Base-by-base conservation (phyloP, 176 grass and related monocot genomes). In the Paspalum notatum region DNA sequence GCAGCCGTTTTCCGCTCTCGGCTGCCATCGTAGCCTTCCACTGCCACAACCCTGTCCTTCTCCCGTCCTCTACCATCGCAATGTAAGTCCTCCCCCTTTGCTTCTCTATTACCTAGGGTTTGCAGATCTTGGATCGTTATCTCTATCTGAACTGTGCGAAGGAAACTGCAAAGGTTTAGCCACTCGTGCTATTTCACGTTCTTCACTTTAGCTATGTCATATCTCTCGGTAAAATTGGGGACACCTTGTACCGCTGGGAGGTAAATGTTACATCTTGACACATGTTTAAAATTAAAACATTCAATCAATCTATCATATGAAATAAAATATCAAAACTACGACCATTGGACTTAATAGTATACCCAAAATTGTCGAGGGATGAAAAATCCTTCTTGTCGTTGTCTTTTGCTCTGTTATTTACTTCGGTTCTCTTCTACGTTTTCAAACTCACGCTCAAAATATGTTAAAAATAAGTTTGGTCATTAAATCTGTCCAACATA, bases 201-300 rank as follows among this genome's bases (percentile, higher is more conserved):
- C n/a, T n/a, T n/a, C n/a, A n/a, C n/a, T n/a, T n/a, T n/a, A n/a
- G n/a, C n/a, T n/a, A n/a, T n/a, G n/a, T n/a, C n/a, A n/a, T n/a
- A n/a, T n/a, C n/a, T n/a, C n/a, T n/a, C n/a, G n/a, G n/a, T n/a
- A n/a, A n/a, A n/a, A n/a, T 97, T 80, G 94, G 89, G 61, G 94
- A 97, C 44, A 94, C 94, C 24, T 87, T 97, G 83, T 97, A 86
- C 77, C 91, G 94, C 20, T 97, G 94, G 94, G 94, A 97, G 94
- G 94, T 97, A 97, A 47, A 7, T 54, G 43, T 0, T 62, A n/a
- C n/a, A n/a, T 69, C 71, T 62, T 74, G 15, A 32, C 27, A 5
- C 51, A 11, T 51, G 18, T 15, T 42, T 66, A 60, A 56, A 27
- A 68, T 9, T 50, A 12, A 64, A 66, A 56, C 16, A 49, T 74